Conservation (phyloP, 2,329 filamentous ascomycete genomes). For the Neospermospora avenae region DNA sequence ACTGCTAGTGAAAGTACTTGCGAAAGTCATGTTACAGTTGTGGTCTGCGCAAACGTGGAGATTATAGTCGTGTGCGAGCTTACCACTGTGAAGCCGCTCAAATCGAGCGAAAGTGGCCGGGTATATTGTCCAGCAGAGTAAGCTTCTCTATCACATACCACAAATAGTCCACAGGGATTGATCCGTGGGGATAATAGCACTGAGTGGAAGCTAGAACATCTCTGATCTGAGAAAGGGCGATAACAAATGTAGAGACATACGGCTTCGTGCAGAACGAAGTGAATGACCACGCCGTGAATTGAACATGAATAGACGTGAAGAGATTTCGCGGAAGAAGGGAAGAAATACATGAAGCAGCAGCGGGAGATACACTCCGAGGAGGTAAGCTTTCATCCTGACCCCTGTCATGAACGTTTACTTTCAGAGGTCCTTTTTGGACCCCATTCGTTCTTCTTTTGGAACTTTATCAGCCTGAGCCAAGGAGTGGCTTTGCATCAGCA, state of each 20-base stretch:
- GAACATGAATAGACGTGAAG: not conserved
- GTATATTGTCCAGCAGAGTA: conserved; percentile 18
- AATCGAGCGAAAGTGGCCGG: conserved; percentile 16
- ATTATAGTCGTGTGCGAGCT: conserved; percentile 14
- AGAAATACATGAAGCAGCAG: not conserved
- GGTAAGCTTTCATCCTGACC: conserved; percentile 1
- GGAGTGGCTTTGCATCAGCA: not conserved
- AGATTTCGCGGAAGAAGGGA: not conserved
- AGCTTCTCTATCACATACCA: conserved; percentile 15
- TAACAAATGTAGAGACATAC: conserved; percentile 4
- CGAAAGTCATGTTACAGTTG: conserved; percentile 18
- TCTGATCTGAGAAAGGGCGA: conserved; percentile 10
- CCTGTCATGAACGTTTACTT: conserved; percentile 10
- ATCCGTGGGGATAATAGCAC: conserved; percentile 25
- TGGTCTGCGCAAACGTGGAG: conserved; percentile 11
- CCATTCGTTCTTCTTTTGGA: not conserved
- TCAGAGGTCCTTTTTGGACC: not conserved
- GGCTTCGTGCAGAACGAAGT: not conserved
- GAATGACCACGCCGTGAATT: not conserved
- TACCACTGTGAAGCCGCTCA: conserved; percentile 13
- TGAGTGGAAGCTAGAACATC: conserved; percentile 12
- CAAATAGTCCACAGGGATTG: conserved; percentile 22
- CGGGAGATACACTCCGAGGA: not conserved
- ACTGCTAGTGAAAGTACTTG: conserved; percentile 17
- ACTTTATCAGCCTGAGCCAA: conserved; percentile 14